A percentile compares a stretch with the other conserved stretches of the same genome.
phyloP scores from a whole-genome alignment of 192 early-diverging fungal genomes.

The Coemansia sp. region DNA sequence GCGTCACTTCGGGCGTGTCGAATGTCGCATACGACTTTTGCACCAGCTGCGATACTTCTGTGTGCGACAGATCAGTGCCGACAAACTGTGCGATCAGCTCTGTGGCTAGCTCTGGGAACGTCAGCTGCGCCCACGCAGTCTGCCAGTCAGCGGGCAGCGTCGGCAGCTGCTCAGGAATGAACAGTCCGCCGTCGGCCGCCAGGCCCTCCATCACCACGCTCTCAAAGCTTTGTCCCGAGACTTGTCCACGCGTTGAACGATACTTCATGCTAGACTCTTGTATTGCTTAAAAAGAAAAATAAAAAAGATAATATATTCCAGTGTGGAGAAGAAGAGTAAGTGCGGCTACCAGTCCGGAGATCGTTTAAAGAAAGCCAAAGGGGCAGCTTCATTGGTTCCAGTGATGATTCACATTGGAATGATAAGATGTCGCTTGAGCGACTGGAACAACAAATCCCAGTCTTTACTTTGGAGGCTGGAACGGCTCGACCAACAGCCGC shows the following conservation, averaged over 20 bases:
- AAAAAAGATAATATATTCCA: neutral
- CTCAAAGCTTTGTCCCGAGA: constrained; percentile 74
- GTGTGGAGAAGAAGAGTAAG: neutral
- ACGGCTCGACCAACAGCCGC: constrained; percentile 86
- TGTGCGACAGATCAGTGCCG: constrained; percentile 74
- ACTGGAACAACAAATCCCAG: neutral
- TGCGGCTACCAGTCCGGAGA: too few relatives aligned
- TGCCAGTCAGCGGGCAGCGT: constrained; percentile 68
- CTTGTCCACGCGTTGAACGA: constrained; percentile 82
- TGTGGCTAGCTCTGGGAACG: constrained; percentile 81
- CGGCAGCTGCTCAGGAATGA: constrained; percentile 86
- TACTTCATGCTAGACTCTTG: constrained; percentile 71
- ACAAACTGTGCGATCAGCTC: constrained; percentile 85
- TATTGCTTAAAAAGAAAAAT: neutral
- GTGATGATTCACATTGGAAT: neutral
- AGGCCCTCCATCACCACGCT: constrained; percentile 90
- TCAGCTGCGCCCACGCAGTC: constrained; percentile 65
- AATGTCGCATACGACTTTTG: constrained; percentile 79
- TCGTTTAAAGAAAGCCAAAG: neutral
- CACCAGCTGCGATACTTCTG: constrained; percentile 68
- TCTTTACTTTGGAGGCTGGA: constrained; percentile 51
- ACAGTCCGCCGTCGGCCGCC: constrained; percentile 91
- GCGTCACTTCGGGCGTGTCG: constrained; percentile 71
- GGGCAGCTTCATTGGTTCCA: neutral
- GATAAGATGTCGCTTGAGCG: neutral